phyloP scores from a whole-genome alignment of 73 alveolate species.

The Paramecium caudatum region DNA sequence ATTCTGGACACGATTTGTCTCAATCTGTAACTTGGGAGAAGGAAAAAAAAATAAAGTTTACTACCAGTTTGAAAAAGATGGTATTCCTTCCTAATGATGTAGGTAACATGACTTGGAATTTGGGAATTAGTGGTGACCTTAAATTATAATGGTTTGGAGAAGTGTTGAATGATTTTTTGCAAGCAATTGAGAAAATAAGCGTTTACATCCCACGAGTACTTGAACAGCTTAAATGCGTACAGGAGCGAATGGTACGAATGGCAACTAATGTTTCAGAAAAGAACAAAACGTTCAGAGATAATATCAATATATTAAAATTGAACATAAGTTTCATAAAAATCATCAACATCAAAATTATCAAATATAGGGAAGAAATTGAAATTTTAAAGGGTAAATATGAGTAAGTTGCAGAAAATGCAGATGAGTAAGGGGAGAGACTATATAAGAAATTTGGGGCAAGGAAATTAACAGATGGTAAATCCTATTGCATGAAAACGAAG shows the following conservation, averaged over 20 bases:
- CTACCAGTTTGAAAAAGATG: constrained; percentile 14
- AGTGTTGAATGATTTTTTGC: background rate
- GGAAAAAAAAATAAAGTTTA: constrained; percentile 4
- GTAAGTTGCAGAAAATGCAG: background rate
- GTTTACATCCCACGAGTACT: background rate
- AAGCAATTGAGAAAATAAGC: background rate
- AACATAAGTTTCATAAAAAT: background rate
- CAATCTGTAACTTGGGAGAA: constrained; percentile 46
- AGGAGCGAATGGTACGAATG: background rate
- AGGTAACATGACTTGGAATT: background rate
- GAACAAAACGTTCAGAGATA: background rate
- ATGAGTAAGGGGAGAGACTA: constrained; percentile 8
- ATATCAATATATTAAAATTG: background rate
- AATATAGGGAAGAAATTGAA: constrained; percentile 39
- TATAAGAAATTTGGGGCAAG: constrained; percentile 22
- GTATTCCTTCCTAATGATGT: background rate
- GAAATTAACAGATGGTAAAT: background rate
- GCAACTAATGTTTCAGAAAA: background rate
- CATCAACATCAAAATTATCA: background rate
- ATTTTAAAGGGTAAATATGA: background rate
- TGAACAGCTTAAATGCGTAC: background rate
- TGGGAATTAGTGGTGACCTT: constrained; percentile 40
- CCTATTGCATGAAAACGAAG: constrained; percentile 50
- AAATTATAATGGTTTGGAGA: constrained; percentile 66
- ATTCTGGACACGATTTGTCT: constrained; percentile 50